Evolutionary conservation across 805 yeast species (phyloP).

Genomic region (Candida manassasensis): DNA sequence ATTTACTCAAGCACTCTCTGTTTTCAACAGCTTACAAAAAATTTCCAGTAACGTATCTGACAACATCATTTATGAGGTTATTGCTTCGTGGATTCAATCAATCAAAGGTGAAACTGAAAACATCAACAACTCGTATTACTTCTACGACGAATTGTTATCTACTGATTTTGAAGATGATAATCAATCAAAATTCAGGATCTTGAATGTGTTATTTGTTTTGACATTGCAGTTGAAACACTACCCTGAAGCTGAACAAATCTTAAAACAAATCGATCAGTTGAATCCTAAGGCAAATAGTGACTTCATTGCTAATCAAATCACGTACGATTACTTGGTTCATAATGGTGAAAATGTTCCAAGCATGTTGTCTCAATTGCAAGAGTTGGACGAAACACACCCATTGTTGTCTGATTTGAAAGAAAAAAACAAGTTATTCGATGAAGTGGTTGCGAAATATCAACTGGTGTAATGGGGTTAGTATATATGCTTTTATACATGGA

Average conservation of each 20-base stretch:
- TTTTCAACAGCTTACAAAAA: slow-evolving; percentile 26
- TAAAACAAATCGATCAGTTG: slow-evolving; percentile 41
- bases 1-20: slow-evolving; percentile 27
- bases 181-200: slow-evolving; percentile 31
- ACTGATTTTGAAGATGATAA: slow-evolving; percentile 35
- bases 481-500: too few relatives aligned
- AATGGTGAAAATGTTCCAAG: slow-evolving; percentile 40
- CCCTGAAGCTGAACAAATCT: slow-evolving; percentile 74
- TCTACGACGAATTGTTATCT: slow-evolving; percentile 77
- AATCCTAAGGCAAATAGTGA: slow-evolving; percentile 35
- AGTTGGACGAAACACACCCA: slow-evolving; percentile 52
- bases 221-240: slow-evolving; percentile 74
- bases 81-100: slow-evolving; percentile 63
- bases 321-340: slow-evolving; percentile 49
- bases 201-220: slow-evolving; percentile 62
- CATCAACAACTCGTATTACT: slow-evolving; percentile 44
- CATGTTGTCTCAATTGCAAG: slow-evolving; percentile 43
- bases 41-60: slow-evolving; percentile 45
- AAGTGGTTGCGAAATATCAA: slow-evolving; percentile 56
- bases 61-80: slow-evolving; percentile 68
- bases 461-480: slow-evolving; percentile 1
- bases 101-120: slow-evolving; percentile 39
- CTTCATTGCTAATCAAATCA: slow-evolving; percentile 60
- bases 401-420: slow-evolving; percentile 54
- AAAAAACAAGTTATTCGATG: slow-evolving; percentile 63